A percentile compares a stretch with the other conserved stretches of the same genome.
Evolutionary conservation across 768 basidiomycete species (phyloP).

Genomic region (Ephemerocybe angulata): DNA sequence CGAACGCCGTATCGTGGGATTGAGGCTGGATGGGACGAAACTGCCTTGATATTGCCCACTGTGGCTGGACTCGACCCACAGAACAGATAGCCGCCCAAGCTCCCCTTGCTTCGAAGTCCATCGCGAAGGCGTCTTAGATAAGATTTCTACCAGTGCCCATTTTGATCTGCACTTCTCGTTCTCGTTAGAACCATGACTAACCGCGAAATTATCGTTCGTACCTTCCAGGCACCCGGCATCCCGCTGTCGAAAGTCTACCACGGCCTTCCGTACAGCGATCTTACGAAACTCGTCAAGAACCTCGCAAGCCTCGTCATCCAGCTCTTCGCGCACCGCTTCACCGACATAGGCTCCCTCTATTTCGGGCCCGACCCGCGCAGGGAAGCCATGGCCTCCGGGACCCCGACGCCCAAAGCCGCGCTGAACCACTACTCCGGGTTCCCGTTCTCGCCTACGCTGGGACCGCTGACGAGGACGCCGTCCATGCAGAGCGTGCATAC

Average conservation of each 20-base stretch:
- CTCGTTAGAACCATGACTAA: no score
- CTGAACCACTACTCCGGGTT: slow-evolving; percentile 38
- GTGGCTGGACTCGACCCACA: no score
- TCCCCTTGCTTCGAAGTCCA: no score
- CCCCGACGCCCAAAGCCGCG: slow-evolving; percentile 42
- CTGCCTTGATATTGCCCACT: no score
- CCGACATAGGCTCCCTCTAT: slow-evolving; percentile 73
- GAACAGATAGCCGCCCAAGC: no score
- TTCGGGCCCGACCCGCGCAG: slow-evolving; percentile 41
- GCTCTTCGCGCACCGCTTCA: slow-evolving; percentile 74
- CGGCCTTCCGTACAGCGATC: slow-evolving; percentile 59
- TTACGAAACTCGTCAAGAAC: slow-evolving; percentile 63
- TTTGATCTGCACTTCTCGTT: no score
- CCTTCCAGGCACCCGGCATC: slow-evolving; percentile 65
- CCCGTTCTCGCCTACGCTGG: slow-evolving; percentile 40
- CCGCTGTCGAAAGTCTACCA: slow-evolving; percentile 71
- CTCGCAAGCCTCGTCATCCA: slow-evolving; percentile 67
- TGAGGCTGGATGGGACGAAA: no score
- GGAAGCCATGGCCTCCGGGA: slow-evolving; percentile 29
- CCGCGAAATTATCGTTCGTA: no score
- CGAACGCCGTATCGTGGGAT: no score
- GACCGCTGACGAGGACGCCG: slow-evolving; percentile 17
- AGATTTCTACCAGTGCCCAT: no score
- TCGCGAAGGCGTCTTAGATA: no score
- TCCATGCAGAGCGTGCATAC: slow-evolving; percentile 19